phyloP scores from a whole-genome alignment of 306 rosid genomes.

The Malus fusca region DNA sequence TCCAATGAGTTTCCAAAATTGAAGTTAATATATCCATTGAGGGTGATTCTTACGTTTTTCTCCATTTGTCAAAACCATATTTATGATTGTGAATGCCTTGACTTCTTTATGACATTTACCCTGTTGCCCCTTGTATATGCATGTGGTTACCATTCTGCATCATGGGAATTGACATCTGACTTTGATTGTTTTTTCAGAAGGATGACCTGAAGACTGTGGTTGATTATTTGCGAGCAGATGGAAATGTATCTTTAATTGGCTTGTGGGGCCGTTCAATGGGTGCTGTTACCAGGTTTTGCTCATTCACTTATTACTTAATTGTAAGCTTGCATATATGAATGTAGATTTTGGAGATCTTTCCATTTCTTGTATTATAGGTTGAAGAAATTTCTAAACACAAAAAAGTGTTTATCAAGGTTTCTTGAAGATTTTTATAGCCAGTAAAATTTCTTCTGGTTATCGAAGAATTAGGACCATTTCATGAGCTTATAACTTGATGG shows the following conservation, averaged over 20 bases:
- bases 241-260: slow-evolving; percentile 87
- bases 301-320: slow-evolving; percentile 19
- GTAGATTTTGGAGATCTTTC: not conserved
- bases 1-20: not conserved
- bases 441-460: not conserved
- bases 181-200: slow-evolving; percentile 53
- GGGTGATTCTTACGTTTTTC: not conserved
- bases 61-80: not conserved
- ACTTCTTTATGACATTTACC: not conserved
- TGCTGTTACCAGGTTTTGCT: slow-evolving; percentile 76
- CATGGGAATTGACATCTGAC: slow-evolving; percentile 15
- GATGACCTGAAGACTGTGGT: slow-evolving; percentile 79
- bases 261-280: slow-evolving; percentile 99
- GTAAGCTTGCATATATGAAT: slow-evolving; percentile 7
- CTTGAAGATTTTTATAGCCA: not conserved
- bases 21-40: not conserved
- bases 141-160: slow-evolving; percentile 11
- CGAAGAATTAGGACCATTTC: not conserved
- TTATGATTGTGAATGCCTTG: not conserved
- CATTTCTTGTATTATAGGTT: not conserved
- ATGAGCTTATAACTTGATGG: not conserved
- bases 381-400: not conserved
- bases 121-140: not conserved
- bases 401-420: not conserved
- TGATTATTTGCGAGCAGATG: slow-evolving; percentile 77